These are phyloP conservation scores for Xylaria sp. DNA, from an alignment of 2,329 filamentous ascomycete species.

Conservation along the genomic window DNA sequence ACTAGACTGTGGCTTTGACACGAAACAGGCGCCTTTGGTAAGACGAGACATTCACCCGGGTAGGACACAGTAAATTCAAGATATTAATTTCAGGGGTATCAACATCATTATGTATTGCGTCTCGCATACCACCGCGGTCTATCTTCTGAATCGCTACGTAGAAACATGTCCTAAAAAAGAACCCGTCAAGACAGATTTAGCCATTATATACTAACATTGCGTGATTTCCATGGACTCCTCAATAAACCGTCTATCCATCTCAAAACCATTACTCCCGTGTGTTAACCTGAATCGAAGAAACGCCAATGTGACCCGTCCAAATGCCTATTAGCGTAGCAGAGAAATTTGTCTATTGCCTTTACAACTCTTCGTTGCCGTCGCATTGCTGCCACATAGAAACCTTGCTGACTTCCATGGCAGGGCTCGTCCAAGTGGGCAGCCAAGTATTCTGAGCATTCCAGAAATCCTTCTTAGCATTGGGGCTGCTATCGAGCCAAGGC, in stretches of 20 bases:
- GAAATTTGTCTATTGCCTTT: slow-evolving; percentile 34
- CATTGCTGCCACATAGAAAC: slow-evolving; percentile 79
- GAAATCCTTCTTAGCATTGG: slow-evolving; percentile 78
- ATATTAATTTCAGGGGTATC: slow-evolving; percentile 24
- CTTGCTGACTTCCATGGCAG: slow-evolving; percentile 74
- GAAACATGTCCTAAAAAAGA: slow-evolving; percentile 12
- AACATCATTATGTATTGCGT: slow-evolving; percentile 31
- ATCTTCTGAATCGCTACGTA: slow-evolving; percentile 16
- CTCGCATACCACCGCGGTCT: slow-evolving; percentile 15
- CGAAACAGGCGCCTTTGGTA: background rate
- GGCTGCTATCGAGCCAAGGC: slow-evolving; percentile 79
- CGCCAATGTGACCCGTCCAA: slow-evolving; percentile 17
- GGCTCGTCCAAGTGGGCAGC: slow-evolving; percentile 77
- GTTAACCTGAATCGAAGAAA: slow-evolving; percentile 26
- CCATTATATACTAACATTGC: slow-evolving; percentile 32
- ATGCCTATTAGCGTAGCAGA: background rate
- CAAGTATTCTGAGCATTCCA: slow-evolving; percentile 75
- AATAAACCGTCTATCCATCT: slow-evolving; percentile 32
- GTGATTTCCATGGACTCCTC: slow-evolving; percentile 29
- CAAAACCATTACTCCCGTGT: slow-evolving; percentile 33
- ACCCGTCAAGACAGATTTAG: slow-evolving; percentile 5
- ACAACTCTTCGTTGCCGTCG: slow-evolving; percentile 67
- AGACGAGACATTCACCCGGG: background rate
- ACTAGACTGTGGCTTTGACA: background rate
- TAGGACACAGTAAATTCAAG: background rate